Base-by-base conservation (phyloP, 768 basidiomycete species). In the Termitomyces eurrhizus region DNA sequence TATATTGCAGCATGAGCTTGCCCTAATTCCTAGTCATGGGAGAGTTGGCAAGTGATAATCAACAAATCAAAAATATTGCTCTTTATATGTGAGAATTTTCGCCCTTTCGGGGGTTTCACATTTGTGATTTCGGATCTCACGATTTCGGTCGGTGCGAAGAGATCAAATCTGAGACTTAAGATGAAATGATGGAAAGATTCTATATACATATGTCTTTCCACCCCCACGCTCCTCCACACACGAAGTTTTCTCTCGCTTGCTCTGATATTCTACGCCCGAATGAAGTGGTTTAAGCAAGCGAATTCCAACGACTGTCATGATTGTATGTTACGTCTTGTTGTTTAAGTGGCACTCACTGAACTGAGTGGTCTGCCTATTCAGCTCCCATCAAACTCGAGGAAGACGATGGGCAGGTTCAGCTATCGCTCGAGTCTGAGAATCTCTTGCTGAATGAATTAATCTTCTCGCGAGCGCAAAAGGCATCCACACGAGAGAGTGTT, bases 211-310 rank as follows among this genome's bases (percentile, higher is more conserved):
- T 37, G 21, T 44, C 24, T n/a, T 13, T 29, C 12, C 8, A 49
- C 12, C 6, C 41, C 54, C 54, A 44, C 52, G 26, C 33, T 29
- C 8, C 8, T 18, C 52, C 33, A 36, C 16, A 16, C 9, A 13
- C 24, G 21, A 24, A 18, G 3, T 21, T 26, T 36, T 39, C 8
- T 14, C 39, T 51, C 35, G 16, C 33, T 29, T 11, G 18, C 11
- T 33, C n/a, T 33, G 36, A n/a, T n/a, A 24, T 16, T 11, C 24
- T 24, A 46, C 3, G 13, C 18, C 52, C 6, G 14, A 36, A 59
- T 54, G 58, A 45, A 11, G 58, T 59, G 59, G 59, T 56, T 55
- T 21, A 60, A 60, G 32, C 52, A 59, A 44, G 41, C 11, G 26
- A 49, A 45, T 4, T 48, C 46, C 6, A 21, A 33, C 3, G 45